Percentiles rank a stretch among this genome's conserved stretches.
phyloP scores from a whole-genome alignment of 2,329 filamentous ascomycete genomes.

The Ascochyta koolunga region DNA sequence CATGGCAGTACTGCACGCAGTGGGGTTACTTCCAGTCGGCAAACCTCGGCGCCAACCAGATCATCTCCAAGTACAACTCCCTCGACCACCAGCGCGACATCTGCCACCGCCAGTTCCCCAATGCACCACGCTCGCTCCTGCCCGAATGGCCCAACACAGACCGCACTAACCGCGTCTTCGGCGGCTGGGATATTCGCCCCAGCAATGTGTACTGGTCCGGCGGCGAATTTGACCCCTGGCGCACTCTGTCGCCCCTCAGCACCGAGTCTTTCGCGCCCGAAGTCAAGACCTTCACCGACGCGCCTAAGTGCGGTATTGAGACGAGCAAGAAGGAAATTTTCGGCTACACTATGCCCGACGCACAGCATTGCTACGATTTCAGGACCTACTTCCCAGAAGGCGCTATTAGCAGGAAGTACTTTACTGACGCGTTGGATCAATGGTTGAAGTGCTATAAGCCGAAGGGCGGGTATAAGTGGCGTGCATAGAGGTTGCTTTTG shows the following conservation, averaged over 20 bases:
- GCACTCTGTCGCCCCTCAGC: constrained; percentile 54
- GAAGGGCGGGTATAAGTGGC: constrained; percentile 8
- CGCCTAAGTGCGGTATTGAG: constrained; percentile 53
- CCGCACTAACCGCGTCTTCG: constrained; percentile 52
- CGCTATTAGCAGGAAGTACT: constrained; percentile 44
- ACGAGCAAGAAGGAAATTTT: constrained; percentile 52
- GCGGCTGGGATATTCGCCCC: constrained; percentile 60
- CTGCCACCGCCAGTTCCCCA: constrained; percentile 58
- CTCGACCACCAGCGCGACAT: constrained; percentile 52
- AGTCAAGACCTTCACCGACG: constrained; percentile 46
- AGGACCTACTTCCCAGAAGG: constrained; percentile 42
- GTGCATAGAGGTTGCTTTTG: not conserved
- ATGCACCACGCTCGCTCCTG: constrained; percentile 48
- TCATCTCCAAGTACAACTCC: constrained; percentile 56
- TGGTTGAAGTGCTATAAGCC: constrained; percentile 55
- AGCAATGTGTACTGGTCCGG: constrained; percentile 59
- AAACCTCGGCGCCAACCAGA: constrained; percentile 55
- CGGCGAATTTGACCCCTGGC: constrained; percentile 61
- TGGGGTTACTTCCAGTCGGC: constrained; percentile 58
- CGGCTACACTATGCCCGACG: constrained; percentile 54
- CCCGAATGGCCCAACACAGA: constrained; percentile 50
- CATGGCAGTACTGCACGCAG: constrained; percentile 61
- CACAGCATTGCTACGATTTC: constrained; percentile 59
- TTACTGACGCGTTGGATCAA: constrained; percentile 50
- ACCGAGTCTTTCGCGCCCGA: constrained; percentile 51